phyloP scores from a whole-genome alignment of 2,329 filamentous ascomycete genomes.

The Mycosphaerella arachidis region DNA sequence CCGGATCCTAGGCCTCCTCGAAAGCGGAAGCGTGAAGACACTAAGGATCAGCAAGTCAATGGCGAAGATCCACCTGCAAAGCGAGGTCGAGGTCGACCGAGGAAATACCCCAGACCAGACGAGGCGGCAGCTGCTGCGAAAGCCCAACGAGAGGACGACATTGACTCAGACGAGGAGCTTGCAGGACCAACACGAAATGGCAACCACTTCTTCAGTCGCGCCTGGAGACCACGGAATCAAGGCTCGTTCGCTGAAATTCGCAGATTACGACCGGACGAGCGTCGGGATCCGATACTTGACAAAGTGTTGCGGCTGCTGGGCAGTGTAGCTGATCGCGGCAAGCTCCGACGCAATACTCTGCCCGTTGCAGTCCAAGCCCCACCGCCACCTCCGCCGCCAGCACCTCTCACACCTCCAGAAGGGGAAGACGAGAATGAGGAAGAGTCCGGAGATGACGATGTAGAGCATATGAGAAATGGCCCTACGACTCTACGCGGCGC shows the following conservation, averaged over 20 bases:
- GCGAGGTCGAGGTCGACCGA: conserved; percentile 4
- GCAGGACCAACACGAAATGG: neutral
- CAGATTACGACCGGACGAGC: neutral
- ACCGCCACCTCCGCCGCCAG: neutral
- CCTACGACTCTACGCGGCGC: conserved; percentile 11
- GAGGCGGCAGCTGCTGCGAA: neutral
- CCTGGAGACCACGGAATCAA: neutral
- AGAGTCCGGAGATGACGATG: conserved; percentile 3
- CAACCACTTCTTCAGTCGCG: neutral
- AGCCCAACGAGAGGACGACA: conserved; percentile 1
- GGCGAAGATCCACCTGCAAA: neutral
- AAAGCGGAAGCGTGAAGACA: conserved; percentile 20
- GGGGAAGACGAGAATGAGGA: neutral
- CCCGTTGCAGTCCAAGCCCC: neutral
- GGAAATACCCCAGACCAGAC: conserved; percentile 4
- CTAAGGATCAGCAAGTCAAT: neutral
- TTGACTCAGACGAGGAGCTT: neutral
- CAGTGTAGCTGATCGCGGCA: conserved; percentile 3
- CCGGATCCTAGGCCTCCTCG: conserved; percentile 6
- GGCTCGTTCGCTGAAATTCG: neutral
- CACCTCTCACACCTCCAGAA: neutral
- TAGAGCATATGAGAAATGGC: conserved; percentile 11
- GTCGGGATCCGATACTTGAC: conserved; percentile 8
- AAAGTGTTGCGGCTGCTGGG: conserved; percentile 11
- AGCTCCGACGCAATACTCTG: neutral